phyloP scores from a whole-genome alignment of 257 asterid genomes.

The Dorcoceras hygrometricum region DNA sequence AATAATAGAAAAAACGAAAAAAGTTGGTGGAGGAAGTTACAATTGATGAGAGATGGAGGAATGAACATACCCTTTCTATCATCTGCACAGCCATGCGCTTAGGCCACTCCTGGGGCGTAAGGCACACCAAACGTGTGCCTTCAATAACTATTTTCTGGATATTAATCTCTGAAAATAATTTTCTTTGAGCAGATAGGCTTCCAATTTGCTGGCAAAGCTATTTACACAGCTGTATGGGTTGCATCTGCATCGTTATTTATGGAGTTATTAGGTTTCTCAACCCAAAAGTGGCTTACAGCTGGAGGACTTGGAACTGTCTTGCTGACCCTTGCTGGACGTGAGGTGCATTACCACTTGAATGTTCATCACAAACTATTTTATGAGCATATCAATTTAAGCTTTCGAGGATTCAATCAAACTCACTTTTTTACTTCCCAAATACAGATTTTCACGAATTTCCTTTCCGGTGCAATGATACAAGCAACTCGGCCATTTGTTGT shows the following conservation, averaged over 20 bases:
- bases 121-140: background rate
- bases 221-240: conserved; percentile 93
- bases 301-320: conserved; percentile 99
- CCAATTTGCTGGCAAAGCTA: conserved; percentile 92
- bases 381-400: conserved; percentile 15
- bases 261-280: conserved; percentile 98
- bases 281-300: conserved; percentile 96
- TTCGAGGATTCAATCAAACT: conserved; percentile 3
- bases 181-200: conserved; percentile 77
- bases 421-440: conserved; percentile 18
- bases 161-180: background rate
- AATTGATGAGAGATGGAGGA: background rate
- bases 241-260: conserved; percentile 93
- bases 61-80: background rate
- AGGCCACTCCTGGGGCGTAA: background rate
- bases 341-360: conserved; percentile 46
- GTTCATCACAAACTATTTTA: background rate
- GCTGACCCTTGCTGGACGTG: conserved; percentile 98
- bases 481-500: conserved; percentile 87
- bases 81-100: background rate
- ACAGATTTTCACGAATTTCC: conserved; percentile 96
- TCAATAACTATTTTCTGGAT: background rate
- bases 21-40: background rate
- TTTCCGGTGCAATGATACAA: conserved; percentile 96
- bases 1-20: too few relatives aligned